Percentiles rank a stretch among this genome's conserved stretches.
These are phyloP conservation scores for Digitaria exilis DNA, from an alignment of 202 grass and related monocot species.

Conservation along the genomic window DNA sequence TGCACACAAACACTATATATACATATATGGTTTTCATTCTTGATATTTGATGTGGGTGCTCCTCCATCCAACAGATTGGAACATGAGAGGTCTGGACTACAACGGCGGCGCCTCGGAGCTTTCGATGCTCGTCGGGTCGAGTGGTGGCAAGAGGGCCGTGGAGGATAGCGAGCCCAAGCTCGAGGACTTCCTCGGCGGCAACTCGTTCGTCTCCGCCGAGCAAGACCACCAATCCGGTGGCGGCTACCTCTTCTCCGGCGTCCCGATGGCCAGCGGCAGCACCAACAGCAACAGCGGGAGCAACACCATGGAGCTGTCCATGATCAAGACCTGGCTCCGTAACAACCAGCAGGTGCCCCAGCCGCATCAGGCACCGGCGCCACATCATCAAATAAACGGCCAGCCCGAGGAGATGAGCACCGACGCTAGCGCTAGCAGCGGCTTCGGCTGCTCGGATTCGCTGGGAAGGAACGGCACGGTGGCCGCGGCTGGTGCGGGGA, in stretches of 20 bases:
- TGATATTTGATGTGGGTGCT: constrained; percentile 45
- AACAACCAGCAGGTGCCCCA: constrained; percentile 58
- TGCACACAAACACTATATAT: neutral
- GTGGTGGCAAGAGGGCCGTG: constrained; percentile 48
- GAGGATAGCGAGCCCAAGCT: constrained; percentile 76
- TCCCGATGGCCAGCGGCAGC: constrained; percentile 43
- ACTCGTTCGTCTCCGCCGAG: constrained; percentile 70
- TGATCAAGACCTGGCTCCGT: constrained; percentile 92
- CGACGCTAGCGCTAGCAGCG: constrained; percentile 42
- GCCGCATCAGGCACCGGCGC: constrained; percentile 15
- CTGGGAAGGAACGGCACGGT: constrained; percentile 45
- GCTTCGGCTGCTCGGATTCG: constrained; percentile 44
- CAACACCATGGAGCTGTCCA: constrained; percentile 82
- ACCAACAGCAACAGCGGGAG: constrained; percentile 44
- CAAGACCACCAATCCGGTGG: constrained; percentile 62
- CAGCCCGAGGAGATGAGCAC: constrained; percentile 52
- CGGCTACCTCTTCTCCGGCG: constrained; percentile 51
- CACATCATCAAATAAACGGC: constrained; percentile 5
- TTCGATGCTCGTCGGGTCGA: constrained; percentile 82
- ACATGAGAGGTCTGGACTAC: constrained; percentile 69
- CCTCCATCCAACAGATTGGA: constrained; percentile 72
- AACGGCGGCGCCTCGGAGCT: constrained; percentile 70
- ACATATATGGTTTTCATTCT: constrained; percentile 10
- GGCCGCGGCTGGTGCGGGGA: constrained; percentile 37
- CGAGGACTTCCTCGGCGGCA: constrained; percentile 89